Evolutionary conservation across 257 asterid species (phyloP).

Genomic region (Schizonepeta tenuifolia): DNA sequence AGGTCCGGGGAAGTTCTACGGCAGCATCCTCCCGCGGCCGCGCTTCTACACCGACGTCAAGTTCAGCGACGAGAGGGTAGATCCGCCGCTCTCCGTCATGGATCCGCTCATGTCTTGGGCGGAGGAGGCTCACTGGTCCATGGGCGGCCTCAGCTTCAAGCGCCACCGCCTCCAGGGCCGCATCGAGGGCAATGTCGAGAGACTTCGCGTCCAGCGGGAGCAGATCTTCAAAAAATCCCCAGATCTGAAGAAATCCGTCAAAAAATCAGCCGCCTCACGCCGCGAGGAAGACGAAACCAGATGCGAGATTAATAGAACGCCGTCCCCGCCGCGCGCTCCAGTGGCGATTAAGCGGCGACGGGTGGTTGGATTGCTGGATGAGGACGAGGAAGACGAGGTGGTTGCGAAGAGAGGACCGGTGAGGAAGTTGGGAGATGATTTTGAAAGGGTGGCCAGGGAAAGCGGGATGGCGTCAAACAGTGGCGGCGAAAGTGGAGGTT

Average conservation of each 20-base stretch:
- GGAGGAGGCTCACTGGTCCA: slow-evolving; percentile 91
- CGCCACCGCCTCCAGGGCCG: slow-evolving; percentile 94
- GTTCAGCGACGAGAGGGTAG: slow-evolving; percentile 59
- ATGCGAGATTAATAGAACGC: slow-evolving; percentile 26
- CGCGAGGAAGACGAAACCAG: background rate
- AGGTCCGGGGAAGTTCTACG: slow-evolving; percentile 90
- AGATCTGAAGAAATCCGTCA: slow-evolving; percentile 29
- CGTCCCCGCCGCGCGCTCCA: slow-evolving; percentile 76
- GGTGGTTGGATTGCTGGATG: slow-evolving; percentile 51
- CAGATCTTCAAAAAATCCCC: slow-evolving; percentile 21
- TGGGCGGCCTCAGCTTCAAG: slow-evolving; percentile 82
- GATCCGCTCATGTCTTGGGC: slow-evolving; percentile 85
- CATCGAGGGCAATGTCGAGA: slow-evolving; percentile 80
- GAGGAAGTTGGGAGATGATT: slow-evolving; percentile 79
- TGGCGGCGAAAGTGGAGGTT: slow-evolving; percentile 4
- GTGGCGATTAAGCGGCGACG: slow-evolving; percentile 71
- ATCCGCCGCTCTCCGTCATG: slow-evolving; percentile 74
- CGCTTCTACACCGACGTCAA: slow-evolving; percentile 68
- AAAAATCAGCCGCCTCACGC: background rate
- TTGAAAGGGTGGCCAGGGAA: slow-evolving; percentile 74
- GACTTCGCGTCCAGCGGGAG: slow-evolving; percentile 65
- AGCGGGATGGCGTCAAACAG: slow-evolving; percentile 33
- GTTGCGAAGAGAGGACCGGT: slow-evolving; percentile 44
- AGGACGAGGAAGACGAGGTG: slow-evolving; percentile 50
- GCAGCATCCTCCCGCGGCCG: slow-evolving; percentile 92